Evolutionary conservation across 176 grass and related monocot genomes (phyloP).

Genomic region (Aegilops speltoides): DNA sequence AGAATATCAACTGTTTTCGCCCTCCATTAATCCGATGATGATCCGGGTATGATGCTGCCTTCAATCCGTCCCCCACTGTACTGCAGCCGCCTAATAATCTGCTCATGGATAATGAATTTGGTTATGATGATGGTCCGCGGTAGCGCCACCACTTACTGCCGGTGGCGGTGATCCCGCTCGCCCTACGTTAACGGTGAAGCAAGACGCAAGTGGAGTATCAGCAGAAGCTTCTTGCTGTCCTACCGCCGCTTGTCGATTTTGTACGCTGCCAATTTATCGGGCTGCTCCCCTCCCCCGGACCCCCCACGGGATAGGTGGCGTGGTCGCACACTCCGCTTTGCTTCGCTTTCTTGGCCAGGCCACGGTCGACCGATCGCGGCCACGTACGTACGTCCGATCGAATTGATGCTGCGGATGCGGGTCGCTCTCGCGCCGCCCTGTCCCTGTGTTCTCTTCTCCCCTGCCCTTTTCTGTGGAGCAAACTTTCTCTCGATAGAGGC

Average conservation of each 20-base stretch:
- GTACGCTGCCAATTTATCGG: conserved; percentile 13
- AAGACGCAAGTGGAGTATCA: not conserved
- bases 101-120: not conserved
- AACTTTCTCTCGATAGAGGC: not conserved
- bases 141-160: not conserved
- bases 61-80: not conserved
- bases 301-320: conserved; percentile 14
- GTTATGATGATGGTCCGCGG: not conserved
- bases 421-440: conserved; percentile 11
- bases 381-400: not conserved
- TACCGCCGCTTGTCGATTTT: not conserved
- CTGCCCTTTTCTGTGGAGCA: not conserved
- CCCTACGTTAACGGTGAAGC: not conserved
- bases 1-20: not conserved
- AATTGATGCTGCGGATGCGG: not conserved
- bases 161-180: not conserved
- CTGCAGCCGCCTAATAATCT: not conserved
- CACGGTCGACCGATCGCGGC: no score
- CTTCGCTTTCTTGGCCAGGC: not conserved
- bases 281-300: not conserved
- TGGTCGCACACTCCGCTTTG: not conserved
- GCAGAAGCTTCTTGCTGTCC: conserved; percentile 21
- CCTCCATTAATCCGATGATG: not conserved
- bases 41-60: not conserved
- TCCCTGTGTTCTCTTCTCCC: not conserved